Percentiles rank a stretch among this genome's conserved stretches.
Evolutionary conservation across 768 basidiomycete species (phyloP).

Genomic region (Epithele typhae): DNA sequence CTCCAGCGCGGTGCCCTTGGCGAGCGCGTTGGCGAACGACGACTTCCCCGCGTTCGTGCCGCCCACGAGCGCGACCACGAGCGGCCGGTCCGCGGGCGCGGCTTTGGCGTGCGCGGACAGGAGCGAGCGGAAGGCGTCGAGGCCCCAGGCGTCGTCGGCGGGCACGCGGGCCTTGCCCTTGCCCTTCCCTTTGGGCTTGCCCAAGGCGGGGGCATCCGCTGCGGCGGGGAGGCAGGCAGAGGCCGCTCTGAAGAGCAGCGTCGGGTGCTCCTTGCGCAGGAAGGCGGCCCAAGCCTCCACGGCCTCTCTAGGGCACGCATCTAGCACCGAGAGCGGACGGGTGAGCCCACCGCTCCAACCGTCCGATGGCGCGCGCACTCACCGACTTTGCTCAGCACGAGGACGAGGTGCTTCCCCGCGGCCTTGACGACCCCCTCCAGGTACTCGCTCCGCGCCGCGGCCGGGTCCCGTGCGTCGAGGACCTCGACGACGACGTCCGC

Average conservation of each 20-base stretch:
- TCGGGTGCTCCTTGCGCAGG: conserved; percentile 56
- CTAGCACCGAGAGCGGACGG: too few species aligned
- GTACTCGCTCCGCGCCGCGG: conserved; percentile 58
- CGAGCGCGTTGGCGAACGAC: conserved; percentile 76
- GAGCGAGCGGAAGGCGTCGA: conserved; percentile 43
- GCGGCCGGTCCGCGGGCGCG: conserved; percentile 43
- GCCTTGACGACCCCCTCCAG: conserved; percentile 51
- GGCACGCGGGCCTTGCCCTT: conserved; percentile 38
- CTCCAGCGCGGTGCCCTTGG: conserved; percentile 45
- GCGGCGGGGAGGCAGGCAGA: conserved; percentile 55
- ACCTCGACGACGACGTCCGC: conserved; percentile 80
- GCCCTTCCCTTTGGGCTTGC: conserved; percentile 35
- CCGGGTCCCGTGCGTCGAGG: conserved; percentile 82
- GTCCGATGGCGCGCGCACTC: too few species aligned
- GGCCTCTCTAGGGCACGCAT: conserved; percentile 75
- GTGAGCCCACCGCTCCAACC: too few species aligned
- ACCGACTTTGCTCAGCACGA: conserved; percentile 91
- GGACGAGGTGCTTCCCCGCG: conserved; percentile 44
- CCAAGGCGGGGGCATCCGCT: conserved; percentile 14
- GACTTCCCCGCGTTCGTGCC: conserved; percentile 88
- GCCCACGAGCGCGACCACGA: conserved; percentile 80
- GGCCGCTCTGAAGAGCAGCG: conserved; percentile 70
- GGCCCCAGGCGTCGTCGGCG: conserved; percentile 59
- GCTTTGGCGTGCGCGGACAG: conserved; percentile 45
- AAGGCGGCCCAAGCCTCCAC: conserved; percentile 62